A percentile compares a stretch with the other conserved stretches of the same genome.
Evolutionary conservation across 1,139 yeast genomes (phyloP).

Genomic region (Pichia sp.): DNA sequence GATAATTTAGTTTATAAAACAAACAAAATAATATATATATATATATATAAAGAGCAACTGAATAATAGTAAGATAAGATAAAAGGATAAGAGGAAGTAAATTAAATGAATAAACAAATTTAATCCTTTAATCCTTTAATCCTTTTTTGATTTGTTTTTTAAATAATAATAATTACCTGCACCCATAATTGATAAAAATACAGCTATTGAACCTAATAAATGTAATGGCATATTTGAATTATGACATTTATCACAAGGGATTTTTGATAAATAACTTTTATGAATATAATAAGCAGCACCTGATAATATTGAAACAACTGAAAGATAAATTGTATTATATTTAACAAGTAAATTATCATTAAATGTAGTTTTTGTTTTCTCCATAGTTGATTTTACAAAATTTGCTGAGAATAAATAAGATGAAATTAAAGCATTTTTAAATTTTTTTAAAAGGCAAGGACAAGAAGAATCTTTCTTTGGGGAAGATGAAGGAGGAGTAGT

Average conservation of each 20-base stretch:
- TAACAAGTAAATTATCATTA: slow-evolving; percentile 7
- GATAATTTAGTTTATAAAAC: too few relatives aligned
- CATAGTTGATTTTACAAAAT: neutral
- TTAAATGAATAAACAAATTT: neutral
- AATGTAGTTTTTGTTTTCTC: neutral
- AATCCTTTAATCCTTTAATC: neutral
- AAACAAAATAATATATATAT: too few relatives aligned
- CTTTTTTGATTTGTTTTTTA: slow-evolving; percentile 9
- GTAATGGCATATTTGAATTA: slow-evolving; percentile 1
- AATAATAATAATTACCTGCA: slow-evolving; percentile 14
- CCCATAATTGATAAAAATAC: slow-evolving; percentile 10
- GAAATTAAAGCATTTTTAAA: neutral
- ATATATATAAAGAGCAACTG: too few relatives aligned
- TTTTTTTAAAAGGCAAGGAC: neutral
- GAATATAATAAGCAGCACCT: slow-evolving; percentile 8
- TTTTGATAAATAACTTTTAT: slow-evolving; percentile 3
- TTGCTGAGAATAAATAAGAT: neutral
- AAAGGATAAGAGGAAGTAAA: too few relatives aligned
- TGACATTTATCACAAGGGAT: slow-evolving; percentile 9
- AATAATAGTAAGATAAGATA: too few relatives aligned
- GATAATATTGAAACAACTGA: slow-evolving; percentile 4
- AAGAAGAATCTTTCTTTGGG: neutral
- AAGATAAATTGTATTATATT: slow-evolving; percentile 12
- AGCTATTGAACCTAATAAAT: slow-evolving; percentile 8
- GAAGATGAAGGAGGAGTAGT: neutral